Evolutionary conservation across 805 yeast genomes (phyloP), one percentile per base, ranked within the genome.

Genomic region (Jamesozyma gamospora): DNA sequence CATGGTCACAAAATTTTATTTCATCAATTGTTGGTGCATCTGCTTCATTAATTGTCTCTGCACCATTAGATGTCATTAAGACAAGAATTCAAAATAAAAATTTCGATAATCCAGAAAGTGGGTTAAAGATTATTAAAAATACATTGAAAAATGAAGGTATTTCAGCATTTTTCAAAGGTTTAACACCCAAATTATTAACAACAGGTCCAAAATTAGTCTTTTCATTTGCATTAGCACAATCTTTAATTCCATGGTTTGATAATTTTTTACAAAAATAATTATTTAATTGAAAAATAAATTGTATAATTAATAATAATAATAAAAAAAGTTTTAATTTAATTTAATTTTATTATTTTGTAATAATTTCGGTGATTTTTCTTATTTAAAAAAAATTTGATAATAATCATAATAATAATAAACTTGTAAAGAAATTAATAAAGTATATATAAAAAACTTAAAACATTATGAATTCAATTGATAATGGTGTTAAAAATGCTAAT

Each of bases 171-270:
- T 90, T 92, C 76, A 90, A 90, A 69, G 98, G 98, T 34, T 75
- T 92, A 58, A 84, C 94, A 44, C 98, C 98, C 45, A 92, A 92
- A 67, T 74, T 92, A 58, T 74, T 92, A 63, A 92, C 98, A 36
- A 88, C 98, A 28, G 98, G 98, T 51, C 98, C 98, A 41, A 92
- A 92, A 70, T 75, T 92, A 56, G 98, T 92, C 40, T 92, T 92
- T 64, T 85, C 95, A n/a, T 90, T 90, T 60, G 98, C 98, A 9
- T 69, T 90, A 63, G 98, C 98, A 33, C 98, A 90, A 70, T 74
- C 95, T 31, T 76, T 92, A 69, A 92, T 92, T 52, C 98, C 98
- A 44, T 94, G 94, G 44, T 87, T 88, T 55, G 98, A 92, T 64
- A 77, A 77, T 51, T 50, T 81, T 42, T 63, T 85, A 48, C 36